Base-by-base conservation (phyloP, 345 rosid species). In the Bruguiera sexangula region DNA sequence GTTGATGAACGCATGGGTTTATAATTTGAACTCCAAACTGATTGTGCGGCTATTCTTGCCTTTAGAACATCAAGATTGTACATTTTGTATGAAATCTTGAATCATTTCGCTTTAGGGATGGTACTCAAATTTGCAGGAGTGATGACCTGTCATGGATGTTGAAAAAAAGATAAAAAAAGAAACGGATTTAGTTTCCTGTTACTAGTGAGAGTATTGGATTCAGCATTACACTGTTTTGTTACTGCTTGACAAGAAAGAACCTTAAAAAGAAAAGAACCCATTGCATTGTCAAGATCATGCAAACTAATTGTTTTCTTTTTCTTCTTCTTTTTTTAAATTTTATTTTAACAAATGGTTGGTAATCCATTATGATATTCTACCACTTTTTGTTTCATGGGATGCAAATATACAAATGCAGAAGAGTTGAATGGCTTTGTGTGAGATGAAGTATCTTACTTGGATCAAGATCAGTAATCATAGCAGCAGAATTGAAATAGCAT, bases 401-500 rank as follows among this genome's bases (percentile, higher is more conserved):
- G 50, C 50, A 13, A 43, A 43, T 1, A 15, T 15, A 43, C 50
- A 43, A 13, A 43, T 43, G 50, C 18, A 43, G 18, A 3, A 3
- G 18, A 43, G 50, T 11, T 15, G 50, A 43, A 15, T 43, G 50
- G 19, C 50, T 13, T 43, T 43, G 5, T 43, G 50, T 3, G 18
- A 24, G 3, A 21, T 21, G 43, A 16, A 22, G 3, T 6, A 13
- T 31, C 79, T 83, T 88, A 83, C 88, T 83, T 22, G 88, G 90
- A 72, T 86, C 87, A 46, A 81, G 88, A 75, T 80, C 83, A 24
- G 88, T 84, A 36, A 84, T 71, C 67, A 88, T 80, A 19, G 88
- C 90, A 50, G 86, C 86, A 67, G 87, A 63, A 70, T 78, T 75
- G 84, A 88, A 88, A 78, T 84, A 84, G 68, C 89, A 84, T 46